Conservation (phyloP, 345 rosid genomes). For the Arabis hirsuta region DNA sequence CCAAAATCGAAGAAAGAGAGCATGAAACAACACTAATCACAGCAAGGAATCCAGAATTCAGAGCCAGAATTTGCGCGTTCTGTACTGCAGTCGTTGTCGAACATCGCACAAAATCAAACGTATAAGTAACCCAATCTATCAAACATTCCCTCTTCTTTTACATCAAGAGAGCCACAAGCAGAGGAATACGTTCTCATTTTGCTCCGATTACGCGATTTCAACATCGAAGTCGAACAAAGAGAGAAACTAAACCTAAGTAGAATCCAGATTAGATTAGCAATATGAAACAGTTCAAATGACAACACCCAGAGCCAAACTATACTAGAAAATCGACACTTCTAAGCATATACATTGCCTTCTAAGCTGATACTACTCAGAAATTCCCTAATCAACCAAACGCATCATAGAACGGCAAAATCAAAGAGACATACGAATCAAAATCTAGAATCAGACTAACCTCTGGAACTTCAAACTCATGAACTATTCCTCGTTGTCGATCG, state of each 20-base stretch:
- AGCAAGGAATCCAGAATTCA: no score
- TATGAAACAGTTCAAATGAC: background rate
- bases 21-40: background rate
- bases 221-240: background rate
- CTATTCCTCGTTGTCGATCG: constrained; percentile 80
- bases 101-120: no score
- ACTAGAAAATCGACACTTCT: background rate
- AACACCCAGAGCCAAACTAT: background rate
- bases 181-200: background rate
- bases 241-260: background rate
- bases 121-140: no score
- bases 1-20: background rate
- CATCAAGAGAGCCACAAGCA: constrained; percentile 1
- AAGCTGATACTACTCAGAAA: constrained; percentile 7
- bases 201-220: background rate
- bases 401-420: background rate
- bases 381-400: background rate
- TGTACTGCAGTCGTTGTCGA: no score
- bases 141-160: background rate
- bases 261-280: background rate
- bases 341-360: background rate
- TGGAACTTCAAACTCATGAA: constrained; percentile 84
- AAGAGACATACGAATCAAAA: no score
- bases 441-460: constrained; percentile 55
- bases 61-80: no score